Evolutionary conservation across 768 basidiomycete species (phyloP), one percentile per base, ranked within the genome.

Genomic region (Coprinellus micaceus): DNA sequence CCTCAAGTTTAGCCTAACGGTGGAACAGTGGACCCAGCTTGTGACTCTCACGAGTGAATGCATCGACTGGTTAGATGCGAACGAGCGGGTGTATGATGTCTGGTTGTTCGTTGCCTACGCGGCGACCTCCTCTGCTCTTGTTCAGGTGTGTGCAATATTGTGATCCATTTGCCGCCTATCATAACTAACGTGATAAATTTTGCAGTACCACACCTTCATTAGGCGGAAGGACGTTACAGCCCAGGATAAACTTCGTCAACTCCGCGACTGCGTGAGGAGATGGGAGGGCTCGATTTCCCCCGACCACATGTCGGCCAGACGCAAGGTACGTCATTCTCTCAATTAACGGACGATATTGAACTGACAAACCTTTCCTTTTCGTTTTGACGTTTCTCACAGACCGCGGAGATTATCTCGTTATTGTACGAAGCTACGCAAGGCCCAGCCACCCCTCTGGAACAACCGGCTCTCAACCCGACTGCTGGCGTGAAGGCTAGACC

Each of bases 361-460:
- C 33, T 33, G 33, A 33, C 33, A 33, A 33, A 33, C 33, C 7
- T 6, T 33, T 6, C 7, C 33, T 33, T 33, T 6, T n/a, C n/a
- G n/a, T n/a, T 6, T 33, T 33, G 33, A 33, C 33, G 33, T 33
- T 33, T 33, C n/a, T n/a, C 7, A 33, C 33, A 94, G 91, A 93
- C 91, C 0, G 85, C 91, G 45, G 94, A 98, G 72, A 95, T 96
- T 54, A 96, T 97, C 62, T 80, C 89, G 5, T 76, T 98, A 24
- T 77, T 97, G 33, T 95, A 92, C 69, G 93, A 95, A 72, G 92
- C 94, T 12, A 96, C 95, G n/a, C 88, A 91, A 68, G 87, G 88
- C n/a, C 79, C 66, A 47, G 75, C 67, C 48, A 64, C 75, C 57
- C 75, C 74, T 9, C 70, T 84, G 52, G 81, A 84, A 62, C 77